These are phyloP conservation scores for Acarospora socialis DNA, from an alignment of 2,329 filamentous ascomycete genomes.

Conservation along the genomic window DNA sequence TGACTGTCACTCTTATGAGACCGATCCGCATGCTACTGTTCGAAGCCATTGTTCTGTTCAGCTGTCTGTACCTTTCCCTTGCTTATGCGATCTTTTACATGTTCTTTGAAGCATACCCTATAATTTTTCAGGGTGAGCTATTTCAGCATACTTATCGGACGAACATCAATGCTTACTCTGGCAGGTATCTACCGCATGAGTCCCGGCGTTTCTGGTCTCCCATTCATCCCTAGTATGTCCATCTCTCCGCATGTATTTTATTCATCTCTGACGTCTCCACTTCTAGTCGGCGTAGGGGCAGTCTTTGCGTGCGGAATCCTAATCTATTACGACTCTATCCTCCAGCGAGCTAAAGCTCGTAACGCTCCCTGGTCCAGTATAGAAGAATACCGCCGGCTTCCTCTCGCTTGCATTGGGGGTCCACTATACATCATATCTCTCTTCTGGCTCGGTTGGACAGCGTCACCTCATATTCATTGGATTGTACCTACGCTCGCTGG, in stretches of 20 bases:
- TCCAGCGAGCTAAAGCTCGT: constrained; percentile 37
- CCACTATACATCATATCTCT: constrained; percentile 44
- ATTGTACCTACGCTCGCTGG: constrained; percentile 46
- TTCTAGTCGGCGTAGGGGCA: constrained; percentile 44
- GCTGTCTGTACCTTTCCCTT: constrained; percentile 56
- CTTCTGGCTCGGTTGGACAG: constrained; percentile 50
- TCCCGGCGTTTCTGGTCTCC: constrained; percentile 49
- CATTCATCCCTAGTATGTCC: constrained; percentile 46
- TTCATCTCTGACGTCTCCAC: not conserved
- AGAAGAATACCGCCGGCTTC: constrained; percentile 56
- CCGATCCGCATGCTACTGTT: constrained; percentile 58
- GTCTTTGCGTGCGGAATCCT: constrained; percentile 46
- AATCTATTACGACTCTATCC: constrained; percentile 48
- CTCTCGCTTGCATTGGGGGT: constrained; percentile 56
- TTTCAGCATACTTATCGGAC: not conserved
- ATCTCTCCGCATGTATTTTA: not conserved
- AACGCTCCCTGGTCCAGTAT: constrained; percentile 43
- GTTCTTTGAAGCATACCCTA: constrained; percentile 61
- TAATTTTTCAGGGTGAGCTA: constrained; percentile 44
- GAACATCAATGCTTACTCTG: constrained; percentile 12
- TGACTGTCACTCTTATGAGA: constrained; percentile 55
- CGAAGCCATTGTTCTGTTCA: constrained; percentile 59
- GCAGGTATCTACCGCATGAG: constrained; percentile 46
- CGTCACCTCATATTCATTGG: constrained; percentile 35
- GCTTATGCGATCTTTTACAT: constrained; percentile 57